Evolutionary conservation across 768 basidiomycete species (phyloP).

Genomic region (Panaeolus papilionaceus): DNA sequence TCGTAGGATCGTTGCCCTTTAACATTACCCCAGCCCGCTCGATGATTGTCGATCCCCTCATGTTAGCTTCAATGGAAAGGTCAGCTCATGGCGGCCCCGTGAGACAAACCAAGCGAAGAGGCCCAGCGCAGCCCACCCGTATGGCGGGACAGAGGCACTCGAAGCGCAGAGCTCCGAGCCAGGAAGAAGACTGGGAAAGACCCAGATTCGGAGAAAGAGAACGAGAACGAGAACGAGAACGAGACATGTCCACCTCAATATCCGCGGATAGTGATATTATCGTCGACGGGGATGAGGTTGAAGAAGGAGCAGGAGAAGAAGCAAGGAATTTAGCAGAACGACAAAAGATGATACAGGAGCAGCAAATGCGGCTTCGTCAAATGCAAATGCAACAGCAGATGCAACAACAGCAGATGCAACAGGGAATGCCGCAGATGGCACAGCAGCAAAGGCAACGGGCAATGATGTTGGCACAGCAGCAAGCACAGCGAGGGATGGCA

Average conservation of each 20-base stretch:
- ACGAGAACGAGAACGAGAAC: too few species aligned
- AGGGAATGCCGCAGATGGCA: not conserved
- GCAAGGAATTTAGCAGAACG: too few species aligned
- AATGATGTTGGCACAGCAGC: not conserved
- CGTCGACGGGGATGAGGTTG: too few species aligned
- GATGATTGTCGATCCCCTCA: not conserved
- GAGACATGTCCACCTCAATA: too few species aligned
- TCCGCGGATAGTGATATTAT: too few species aligned
- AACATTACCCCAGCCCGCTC: not conserved
- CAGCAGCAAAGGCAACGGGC: not conserved
- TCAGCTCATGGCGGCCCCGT: not conserved
- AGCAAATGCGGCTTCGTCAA: not conserved
- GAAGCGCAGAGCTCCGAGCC: too few species aligned
- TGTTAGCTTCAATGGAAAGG: not conserved
- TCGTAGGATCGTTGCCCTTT: not conserved
- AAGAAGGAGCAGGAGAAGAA: too few species aligned
- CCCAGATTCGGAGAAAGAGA: too few species aligned
- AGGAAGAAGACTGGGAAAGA: too few species aligned
- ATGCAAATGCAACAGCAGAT: constrained; percentile 13
- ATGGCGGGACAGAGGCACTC: too few species aligned
- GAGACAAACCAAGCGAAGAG: not conserved
- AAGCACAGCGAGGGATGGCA: not conserved
- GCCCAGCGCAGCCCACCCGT: too few species aligned
- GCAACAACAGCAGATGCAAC: constrained; percentile 26
- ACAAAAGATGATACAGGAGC: too few species aligned